Base-by-base conservation (phyloP, 2,329 filamentous ascomycete species). In the Tolypocladium tundrense region DNA sequence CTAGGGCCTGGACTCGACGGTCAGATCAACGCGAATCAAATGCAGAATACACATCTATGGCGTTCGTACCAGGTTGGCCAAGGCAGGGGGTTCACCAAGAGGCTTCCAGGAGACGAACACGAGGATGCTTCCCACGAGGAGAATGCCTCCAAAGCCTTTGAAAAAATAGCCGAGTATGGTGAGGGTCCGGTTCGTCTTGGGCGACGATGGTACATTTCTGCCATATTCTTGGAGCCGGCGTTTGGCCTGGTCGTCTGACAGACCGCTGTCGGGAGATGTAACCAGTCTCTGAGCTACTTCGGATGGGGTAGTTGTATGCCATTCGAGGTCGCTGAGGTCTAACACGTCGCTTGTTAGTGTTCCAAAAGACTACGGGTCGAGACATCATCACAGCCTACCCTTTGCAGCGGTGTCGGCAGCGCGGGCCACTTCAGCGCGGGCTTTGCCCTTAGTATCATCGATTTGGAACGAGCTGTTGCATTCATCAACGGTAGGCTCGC, bases 91-190 rank as follows among this genome's bases (percentile, higher is more conserved):
- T 11, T 88, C 67, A 5, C 88, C 88, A 0, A 92, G 80, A 0
- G 88, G 89, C 61, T 83, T 86, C 88, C 88, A 92, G 3, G 88
- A 84, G 59, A 92, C 74, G 65, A 91, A 90, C 54, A 92, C 88
- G 3, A 92, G 78, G 41, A 91, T 80, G 24, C 81, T 77, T 21
- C 87, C 88, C 2, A 85, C 67, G 8, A 91, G 78, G 4, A 92
- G 77, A 55, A 93, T 83, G 1, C 83, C 78, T 2, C 88, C 88
- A 63, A 92, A 93, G 1, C 88, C 88, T 62, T 86, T 86, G 73
- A 91, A 91, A 64, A 91, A 85, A 70, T 92, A 92, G 21, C 82
- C 82, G 40, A 86, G 72, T 6, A 85, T 78, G 60, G 82, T 83
- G 50, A 76, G 75, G 51, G 84, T 68, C 61, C 79, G 78, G 60